Base-by-base conservation (phyloP, 306 rosid species). In the Luffa acutangula region DNA sequence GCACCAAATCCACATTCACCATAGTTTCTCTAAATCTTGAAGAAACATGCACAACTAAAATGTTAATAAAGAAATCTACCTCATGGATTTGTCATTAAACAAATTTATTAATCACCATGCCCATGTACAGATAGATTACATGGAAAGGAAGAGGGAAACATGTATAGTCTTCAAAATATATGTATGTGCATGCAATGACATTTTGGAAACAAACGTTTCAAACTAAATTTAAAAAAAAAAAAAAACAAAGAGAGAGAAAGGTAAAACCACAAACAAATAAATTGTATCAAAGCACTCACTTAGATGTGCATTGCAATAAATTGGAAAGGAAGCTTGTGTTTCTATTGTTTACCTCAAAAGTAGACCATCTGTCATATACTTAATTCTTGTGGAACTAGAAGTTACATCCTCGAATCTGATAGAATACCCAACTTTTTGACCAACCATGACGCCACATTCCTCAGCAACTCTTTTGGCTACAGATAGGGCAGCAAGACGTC, bases 341-440 rank as follows among this genome's bases (percentile, higher is more conserved):
- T 37, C 11, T 67, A 80, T 75, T 69, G 31, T 78, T n/a, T 85
- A 94, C 98, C 98, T 94, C 81, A 90, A 82, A 33, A 94, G 92
- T 85, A 94, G 80, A 49, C 98, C 98, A 85, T 92, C 98, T 0
- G 98, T 92, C 98, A 94, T 89, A 82, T 88, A 94, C 81, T 94
- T 94, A 77, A 94, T 92, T 85, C 91, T 89, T 11, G 98, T 90
- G 43, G 88, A 88, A 80, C 73, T 83, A 21, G 94, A 89, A 41
- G 96, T 89, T 84, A 84, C 20, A 72, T 92, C 97, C 13, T 92
- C 98, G 78, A 94, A 92, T 83, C 98, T 89, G 59, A 94, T 90
- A n/a, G 97, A 89, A 76, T 94, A 94, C 17, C 97, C 98, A 69
- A 94, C 96, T 81, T 84, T 89, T 82, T 87, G 91, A 76, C 97